phyloP scores from a whole-genome alignment of 1,284 basidiomycete species.

The Ustilago lituana region DNA sequence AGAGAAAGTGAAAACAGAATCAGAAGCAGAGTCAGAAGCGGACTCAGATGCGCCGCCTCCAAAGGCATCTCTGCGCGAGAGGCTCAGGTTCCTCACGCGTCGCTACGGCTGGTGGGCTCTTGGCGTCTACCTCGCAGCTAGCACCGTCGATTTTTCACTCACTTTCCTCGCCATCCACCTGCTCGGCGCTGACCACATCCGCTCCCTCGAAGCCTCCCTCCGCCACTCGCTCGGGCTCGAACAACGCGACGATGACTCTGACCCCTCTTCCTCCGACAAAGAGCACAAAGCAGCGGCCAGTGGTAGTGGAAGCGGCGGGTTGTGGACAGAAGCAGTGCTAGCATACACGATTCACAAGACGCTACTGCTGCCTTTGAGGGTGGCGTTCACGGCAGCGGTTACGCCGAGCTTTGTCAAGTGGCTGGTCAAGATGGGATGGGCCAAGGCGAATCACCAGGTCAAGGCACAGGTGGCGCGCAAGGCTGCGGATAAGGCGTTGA shows the following conservation, averaged over 20 bases:
- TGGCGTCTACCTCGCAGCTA: constrained; percentile 58
- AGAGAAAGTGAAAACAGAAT: neutral
- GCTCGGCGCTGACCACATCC: constrained; percentile 88
- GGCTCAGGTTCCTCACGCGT: constrained; percentile 56
- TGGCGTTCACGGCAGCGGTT: constrained; percentile 86
- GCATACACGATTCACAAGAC: constrained; percentile 98
- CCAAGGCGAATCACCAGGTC: constrained; percentile 46
- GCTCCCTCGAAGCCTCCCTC: constrained; percentile 74
- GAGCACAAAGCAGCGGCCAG: neutral
- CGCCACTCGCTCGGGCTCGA: constrained; percentile 63
- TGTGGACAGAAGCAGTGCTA: constrained; percentile 89
- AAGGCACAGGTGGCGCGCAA: constrained; percentile 26
- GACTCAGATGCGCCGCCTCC: constrained; percentile 28
- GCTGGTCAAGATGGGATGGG: constrained; percentile 60
- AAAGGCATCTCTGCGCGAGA: constrained; percentile 44
- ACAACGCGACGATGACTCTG: constrained; percentile 16
- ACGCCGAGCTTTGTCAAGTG: constrained; percentile 80
- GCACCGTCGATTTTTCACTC: constrained; percentile 68
- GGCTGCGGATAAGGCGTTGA: constrained; percentile 37
- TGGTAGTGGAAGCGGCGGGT: constrained; percentile 5
- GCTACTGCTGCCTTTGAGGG: constrained; percentile 84
- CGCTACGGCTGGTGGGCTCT: constrained; percentile 67
- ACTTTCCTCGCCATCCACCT: constrained; percentile 85
- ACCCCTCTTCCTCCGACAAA: neutral
- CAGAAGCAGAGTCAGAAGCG: constrained; percentile 3